These are phyloP conservation scores for Nothophaeocryptopus gaeumannii DNA, from an alignment of 2,329 filamentous ascomycete genomes.

Conservation along the genomic window DNA sequence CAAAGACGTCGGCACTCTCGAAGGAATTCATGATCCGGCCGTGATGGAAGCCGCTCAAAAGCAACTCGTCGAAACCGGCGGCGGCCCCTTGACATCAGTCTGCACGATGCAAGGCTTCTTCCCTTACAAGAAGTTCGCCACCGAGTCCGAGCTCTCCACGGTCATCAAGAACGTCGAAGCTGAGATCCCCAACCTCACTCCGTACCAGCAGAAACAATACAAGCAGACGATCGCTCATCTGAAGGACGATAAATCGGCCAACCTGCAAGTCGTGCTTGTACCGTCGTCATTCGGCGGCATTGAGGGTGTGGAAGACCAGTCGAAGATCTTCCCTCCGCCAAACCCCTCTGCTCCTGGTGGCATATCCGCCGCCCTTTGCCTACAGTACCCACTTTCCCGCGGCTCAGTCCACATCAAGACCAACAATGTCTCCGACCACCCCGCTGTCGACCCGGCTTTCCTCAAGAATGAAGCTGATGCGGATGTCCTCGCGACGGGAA, in stretches of 20 bases:
- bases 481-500: slow-evolving; percentile 29
- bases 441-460: slow-evolving; percentile 28
- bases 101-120: slow-evolving; percentile 39
- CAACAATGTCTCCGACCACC: slow-evolving; percentile 24
- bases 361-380: slow-evolving; percentile 29
- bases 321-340: slow-evolving; percentile 27
- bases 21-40: slow-evolving; percentile 33
- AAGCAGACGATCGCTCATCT: slow-evolving; percentile 36
- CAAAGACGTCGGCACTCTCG: slow-evolving; percentile 16
- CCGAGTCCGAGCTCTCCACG: slow-evolving; percentile 33
- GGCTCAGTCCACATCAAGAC: slow-evolving; percentile 35
- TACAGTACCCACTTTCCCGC: slow-evolving; percentile 33
- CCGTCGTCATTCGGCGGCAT: slow-evolving; percentile 31
- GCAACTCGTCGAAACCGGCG: slow-evolving; percentile 31
- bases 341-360: slow-evolving; percentile 15
- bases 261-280: slow-evolving; percentile 39
- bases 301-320: slow-evolving; percentile 31
- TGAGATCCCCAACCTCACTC: slow-evolving; percentile 26
- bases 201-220: slow-evolving; percentile 38
- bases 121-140: slow-evolving; percentile 36
- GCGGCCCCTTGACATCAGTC: slow-evolving; percentile 34
- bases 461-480: slow-evolving; percentile 51
- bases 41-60: slow-evolving; percentile 36
- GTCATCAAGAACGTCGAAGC: slow-evolving; percentile 33
- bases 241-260: slow-evolving; percentile 37